Evolutionary conservation across 2,329 filamentous ascomycete species (phyloP).

Genomic region (Ophiostoma himal-ulmi): DNA sequence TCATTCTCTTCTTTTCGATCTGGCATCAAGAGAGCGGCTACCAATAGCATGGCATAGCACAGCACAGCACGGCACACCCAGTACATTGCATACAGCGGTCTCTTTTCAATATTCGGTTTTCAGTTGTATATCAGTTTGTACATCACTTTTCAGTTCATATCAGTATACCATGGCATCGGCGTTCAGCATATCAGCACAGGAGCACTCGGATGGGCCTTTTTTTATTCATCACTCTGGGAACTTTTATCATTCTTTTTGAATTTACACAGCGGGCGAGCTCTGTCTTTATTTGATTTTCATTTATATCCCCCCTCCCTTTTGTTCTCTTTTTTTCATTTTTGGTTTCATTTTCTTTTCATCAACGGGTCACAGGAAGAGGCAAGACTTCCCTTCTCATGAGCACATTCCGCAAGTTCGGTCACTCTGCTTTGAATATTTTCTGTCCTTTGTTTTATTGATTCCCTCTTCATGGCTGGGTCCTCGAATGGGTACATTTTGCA

Average conservation of each 20-base stretch:
- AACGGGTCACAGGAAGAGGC: neutral
- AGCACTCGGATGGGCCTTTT: constrained; percentile 19
- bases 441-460: constrained; percentile 31
- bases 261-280: constrained; percentile 39
- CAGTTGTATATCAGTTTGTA: neutral
- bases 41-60: constrained; percentile 17
- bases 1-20: constrained; percentile 21
- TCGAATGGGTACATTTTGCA: constrained; percentile 48
- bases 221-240: constrained; percentile 23
- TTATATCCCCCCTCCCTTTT: constrained; percentile 27
- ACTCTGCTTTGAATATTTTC: constrained; percentile 29
- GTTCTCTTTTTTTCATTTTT: constrained; percentile 26
- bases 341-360: constrained; percentile 34
- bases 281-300: constrained; percentile 34
- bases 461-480: constrained; percentile 51
- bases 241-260: constrained; percentile 24
- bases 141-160: neutral
- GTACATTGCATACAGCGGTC: constrained; percentile 17
- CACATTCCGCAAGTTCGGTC: constrained; percentile 47
- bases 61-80: constrained; percentile 1
- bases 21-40: constrained; percentile 28
- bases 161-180: constrained; percentile 17
- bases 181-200: constrained; percentile 20
- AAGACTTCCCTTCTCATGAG: constrained; percentile 27
- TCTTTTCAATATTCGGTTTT: constrained; percentile 9